Evolutionary conservation across 345 rosid genomes (phyloP), one percentile per base, ranked within the genome.

Genomic region (Bretschneidera sinensis): DNA sequence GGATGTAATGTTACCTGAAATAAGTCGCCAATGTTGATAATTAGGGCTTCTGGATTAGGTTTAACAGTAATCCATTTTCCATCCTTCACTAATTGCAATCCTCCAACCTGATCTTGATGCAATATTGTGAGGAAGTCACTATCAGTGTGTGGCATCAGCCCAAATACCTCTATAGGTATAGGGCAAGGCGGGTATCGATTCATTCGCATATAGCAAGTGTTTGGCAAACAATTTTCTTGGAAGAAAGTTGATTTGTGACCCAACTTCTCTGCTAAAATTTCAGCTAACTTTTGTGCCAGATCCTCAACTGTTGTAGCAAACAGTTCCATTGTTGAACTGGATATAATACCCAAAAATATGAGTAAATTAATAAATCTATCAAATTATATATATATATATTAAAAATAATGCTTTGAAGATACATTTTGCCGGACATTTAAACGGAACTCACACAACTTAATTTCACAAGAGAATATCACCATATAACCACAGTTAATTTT

Each of bases 101-200:
- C 99, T 25, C 97, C 99, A 5, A 94, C 97, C 21, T 80, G 79
- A 59, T 94, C 99, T 68, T 94, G 96, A 48, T 88, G 79, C 57
- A 90, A 65, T 63, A 94, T 78, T 1, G 99, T 94, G 72, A 94
- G 91, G 77, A 94, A 94, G 73, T 90, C 97, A 63, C 97, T 94
- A 54, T 94, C 97, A 0, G 99, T 94, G 74, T 94, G 99, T 1
- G 99, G 96, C 83, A 85, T 82, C 34, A 94, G 76, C 2, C 97
- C 99, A 63, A 73, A 81, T 15, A 88, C 74, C 10, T 75, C 73
- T 8, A 64, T 28, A 16, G 85, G 76, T 31, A 76, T 54, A 0
- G 89, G 83, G 69, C 99, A 90, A 5, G 96, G 92, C 1, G 95
- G 97, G 64, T 90, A 94, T 51, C 89, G 71, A 57, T 94, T 94